Conservation (phyloP, 2,329 filamentous ascomycete species). For the Xylariaceae sp. region DNA sequence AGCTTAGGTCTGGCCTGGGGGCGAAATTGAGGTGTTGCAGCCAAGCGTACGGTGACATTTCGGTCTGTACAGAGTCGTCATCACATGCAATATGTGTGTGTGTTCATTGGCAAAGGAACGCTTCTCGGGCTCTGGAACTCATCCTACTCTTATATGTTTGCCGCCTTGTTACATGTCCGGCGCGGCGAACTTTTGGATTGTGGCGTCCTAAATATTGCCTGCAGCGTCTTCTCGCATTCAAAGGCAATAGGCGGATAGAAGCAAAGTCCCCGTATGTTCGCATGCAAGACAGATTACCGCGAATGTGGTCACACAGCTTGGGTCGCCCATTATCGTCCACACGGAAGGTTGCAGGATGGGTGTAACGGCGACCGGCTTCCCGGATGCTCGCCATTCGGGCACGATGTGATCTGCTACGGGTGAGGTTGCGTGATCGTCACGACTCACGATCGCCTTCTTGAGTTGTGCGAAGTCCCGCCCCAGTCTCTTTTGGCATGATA, state of each 20-base stretch:
- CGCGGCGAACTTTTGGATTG: conserved; percentile 16
- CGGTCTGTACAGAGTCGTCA: conserved; percentile 25
- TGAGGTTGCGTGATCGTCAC: conserved; percentile 22
- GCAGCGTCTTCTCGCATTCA: conserved; percentile 16
- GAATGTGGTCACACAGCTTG: conserved; percentile 17
- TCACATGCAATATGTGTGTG: conserved; percentile 22
- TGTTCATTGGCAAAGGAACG: conserved; percentile 23
- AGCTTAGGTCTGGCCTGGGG: background rate
- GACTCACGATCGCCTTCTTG: conserved; percentile 12
- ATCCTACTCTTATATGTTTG: conserved; percentile 21
- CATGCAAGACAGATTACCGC: conserved; percentile 28
- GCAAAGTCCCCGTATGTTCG: conserved; percentile 24
- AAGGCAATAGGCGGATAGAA: conserved; percentile 24
- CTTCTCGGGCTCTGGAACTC: conserved; percentile 23
- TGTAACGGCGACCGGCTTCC: conserved; percentile 26
- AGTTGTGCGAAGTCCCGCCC: conserved; percentile 26
- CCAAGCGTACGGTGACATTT: conserved; percentile 23
- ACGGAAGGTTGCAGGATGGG: conserved; percentile 31
- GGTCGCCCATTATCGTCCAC: conserved; percentile 31
- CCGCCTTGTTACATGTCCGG: conserved; percentile 25
- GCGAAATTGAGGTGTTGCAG: conserved; percentile 5
- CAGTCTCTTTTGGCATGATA: conserved; percentile 16
- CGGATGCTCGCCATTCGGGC: conserved; percentile 18
- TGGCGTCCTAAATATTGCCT: conserved; percentile 18
- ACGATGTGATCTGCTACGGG: conserved; percentile 18